phyloP scores from a whole-genome alignment of 1,139 yeast genomes.

The Kazachstania sp. region DNA sequence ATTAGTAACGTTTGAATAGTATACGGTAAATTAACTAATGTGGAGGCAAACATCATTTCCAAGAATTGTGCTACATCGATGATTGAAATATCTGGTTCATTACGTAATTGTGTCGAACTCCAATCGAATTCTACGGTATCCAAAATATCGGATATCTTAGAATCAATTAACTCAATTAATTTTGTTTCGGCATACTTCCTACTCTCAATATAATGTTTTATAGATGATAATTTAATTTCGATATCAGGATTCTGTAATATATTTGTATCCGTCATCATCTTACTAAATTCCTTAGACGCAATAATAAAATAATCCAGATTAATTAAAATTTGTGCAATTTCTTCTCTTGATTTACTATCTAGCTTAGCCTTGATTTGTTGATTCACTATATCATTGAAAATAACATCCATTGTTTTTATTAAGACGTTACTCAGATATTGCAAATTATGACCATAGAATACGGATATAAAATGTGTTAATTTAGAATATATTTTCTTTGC shows the following conservation, averaged over 20 bases:
- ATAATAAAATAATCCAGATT: slow-evolving; percentile 76
- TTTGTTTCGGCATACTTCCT: slow-evolving; percentile 73
- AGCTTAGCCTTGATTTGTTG: slow-evolving; percentile 58
- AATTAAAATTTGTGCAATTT: slow-evolving; percentile 79
- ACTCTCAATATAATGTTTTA: slow-evolving; percentile 47
- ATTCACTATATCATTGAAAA: slow-evolving; percentile 64
- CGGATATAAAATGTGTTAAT: slow-evolving; percentile 54
- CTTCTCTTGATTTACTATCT: slow-evolving; percentile 72
- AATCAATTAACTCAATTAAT: slow-evolving; percentile 71
- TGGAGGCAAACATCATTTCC: slow-evolving; percentile 77
- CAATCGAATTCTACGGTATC: slow-evolving; percentile 86
- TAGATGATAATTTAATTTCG: slow-evolving; percentile 53
- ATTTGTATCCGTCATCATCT: slow-evolving; percentile 35
- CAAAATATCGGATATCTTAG: slow-evolving; percentile 67
- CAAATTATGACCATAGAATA: slow-evolving; percentile 47
- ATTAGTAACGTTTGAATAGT: slow-evolving; percentile 71
- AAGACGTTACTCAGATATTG: slow-evolving; percentile 42
- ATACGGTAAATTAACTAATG: slow-evolving; percentile 75
- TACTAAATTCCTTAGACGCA: slow-evolving; percentile 41
- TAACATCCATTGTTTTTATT: slow-evolving; percentile 56
- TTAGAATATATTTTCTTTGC: slow-evolving; percentile 57
- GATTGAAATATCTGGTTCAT: slow-evolving; percentile 65
- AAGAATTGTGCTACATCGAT: slow-evolving; percentile 83
- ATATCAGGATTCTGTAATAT: slow-evolving; percentile 41
- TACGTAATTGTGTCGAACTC: slow-evolving; percentile 44